Conservation (phyloP, 2,329 filamentous ascomycete species). For the Penicillium fuscoglaucum region DNA sequence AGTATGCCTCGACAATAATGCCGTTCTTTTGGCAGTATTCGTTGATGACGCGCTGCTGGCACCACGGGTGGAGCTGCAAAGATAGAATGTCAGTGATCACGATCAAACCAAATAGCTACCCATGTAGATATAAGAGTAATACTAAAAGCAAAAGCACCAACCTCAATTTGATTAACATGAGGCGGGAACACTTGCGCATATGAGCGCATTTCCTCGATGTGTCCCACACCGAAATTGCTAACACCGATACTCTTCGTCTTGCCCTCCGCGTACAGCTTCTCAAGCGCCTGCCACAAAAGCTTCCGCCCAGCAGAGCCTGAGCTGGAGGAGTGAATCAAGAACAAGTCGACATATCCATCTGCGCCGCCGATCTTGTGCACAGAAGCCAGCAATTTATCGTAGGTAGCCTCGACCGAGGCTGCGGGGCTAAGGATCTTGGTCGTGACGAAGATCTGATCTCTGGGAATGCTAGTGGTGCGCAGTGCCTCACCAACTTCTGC, state of each 20-base stretch:
- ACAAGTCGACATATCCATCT: conserved; percentile 68
- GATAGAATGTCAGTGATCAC: conserved; percentile 17
- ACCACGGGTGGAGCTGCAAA: conserved; percentile 68
- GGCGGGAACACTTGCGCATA: conserved; percentile 69
- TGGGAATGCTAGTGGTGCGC: conserved; percentile 54
- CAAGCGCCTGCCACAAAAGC: conserved; percentile 66
- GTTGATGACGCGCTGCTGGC: conserved; percentile 62
- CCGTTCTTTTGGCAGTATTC: conserved; percentile 55
- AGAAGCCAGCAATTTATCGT: conserved; percentile 60
- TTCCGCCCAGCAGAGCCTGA: conserved; percentile 57
- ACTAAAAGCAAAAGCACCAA: conserved; percentile 38
- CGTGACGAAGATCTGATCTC: conserved; percentile 64
- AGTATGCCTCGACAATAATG: conserved; percentile 57
- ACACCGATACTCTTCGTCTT: conserved; percentile 67
- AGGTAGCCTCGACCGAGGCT: conserved; percentile 58
- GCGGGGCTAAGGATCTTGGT: conserved; percentile 65
- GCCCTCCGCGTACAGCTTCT: conserved; percentile 61
- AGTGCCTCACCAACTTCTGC: conserved; percentile 65
- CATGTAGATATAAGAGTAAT: background rate
- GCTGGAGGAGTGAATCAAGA: conserved; percentile 67
- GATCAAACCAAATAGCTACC: background rate
- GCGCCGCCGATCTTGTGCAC: conserved; percentile 61
- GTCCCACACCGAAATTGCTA: conserved; percentile 68
- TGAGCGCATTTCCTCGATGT: conserved; percentile 67
- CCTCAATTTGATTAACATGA: conserved; percentile 73